Evolutionary conservation across 2,329 filamentous ascomycete genomes (phyloP).

Genomic region (Chaetomiaceae sp.): DNA sequence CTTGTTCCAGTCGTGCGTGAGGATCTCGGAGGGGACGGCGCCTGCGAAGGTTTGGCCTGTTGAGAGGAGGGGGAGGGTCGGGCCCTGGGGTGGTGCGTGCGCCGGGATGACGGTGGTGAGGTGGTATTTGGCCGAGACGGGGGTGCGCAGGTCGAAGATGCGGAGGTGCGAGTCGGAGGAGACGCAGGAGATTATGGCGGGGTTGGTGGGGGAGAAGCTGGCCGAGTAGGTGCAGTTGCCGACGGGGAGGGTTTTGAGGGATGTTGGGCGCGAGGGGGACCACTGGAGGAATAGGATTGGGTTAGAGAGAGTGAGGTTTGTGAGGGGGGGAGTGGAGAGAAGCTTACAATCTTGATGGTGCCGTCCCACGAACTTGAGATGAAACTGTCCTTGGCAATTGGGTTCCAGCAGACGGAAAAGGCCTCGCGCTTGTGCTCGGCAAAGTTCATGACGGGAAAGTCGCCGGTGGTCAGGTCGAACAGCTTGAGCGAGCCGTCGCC

Average conservation of each 20-base stretch:
- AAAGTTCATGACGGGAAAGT: conserved; percentile 88
- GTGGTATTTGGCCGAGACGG: conserved; percentile 81
- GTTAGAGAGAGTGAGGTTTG: background rate
- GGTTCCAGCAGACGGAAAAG: conserved; percentile 89
- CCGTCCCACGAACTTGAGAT: conserved; percentile 94
- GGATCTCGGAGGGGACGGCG: conserved; percentile 68
- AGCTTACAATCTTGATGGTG: conserved; percentile 74
- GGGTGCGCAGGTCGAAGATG: conserved; percentile 86
- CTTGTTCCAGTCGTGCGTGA: conserved; percentile 99
- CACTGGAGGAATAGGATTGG: conserved; percentile 49
- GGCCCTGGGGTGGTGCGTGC: conserved; percentile 54
- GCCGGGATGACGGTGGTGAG: conserved; percentile 79
- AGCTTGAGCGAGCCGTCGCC: conserved; percentile 94
- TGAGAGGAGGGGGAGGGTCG: conserved; percentile 15
- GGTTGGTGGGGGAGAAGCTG: conserved; percentile 84
- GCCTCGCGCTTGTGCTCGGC: conserved; percentile 91
- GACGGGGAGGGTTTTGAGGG: conserved; percentile 80
- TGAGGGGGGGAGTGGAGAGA: background rate
- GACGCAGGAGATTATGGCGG: conserved; percentile 79
- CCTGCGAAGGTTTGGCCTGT: conserved; percentile 33
- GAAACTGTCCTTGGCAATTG: conserved; percentile 86
- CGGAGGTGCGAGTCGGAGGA: conserved; percentile 85
- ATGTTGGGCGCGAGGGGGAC: conserved; percentile 72
- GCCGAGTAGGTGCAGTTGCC: conserved; percentile 92
- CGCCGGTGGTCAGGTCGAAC: conserved; percentile 75